phyloP scores from a whole-genome alignment of 2,329 filamentous ascomycete genomes.

The Xylariaceae sp. region DNA sequence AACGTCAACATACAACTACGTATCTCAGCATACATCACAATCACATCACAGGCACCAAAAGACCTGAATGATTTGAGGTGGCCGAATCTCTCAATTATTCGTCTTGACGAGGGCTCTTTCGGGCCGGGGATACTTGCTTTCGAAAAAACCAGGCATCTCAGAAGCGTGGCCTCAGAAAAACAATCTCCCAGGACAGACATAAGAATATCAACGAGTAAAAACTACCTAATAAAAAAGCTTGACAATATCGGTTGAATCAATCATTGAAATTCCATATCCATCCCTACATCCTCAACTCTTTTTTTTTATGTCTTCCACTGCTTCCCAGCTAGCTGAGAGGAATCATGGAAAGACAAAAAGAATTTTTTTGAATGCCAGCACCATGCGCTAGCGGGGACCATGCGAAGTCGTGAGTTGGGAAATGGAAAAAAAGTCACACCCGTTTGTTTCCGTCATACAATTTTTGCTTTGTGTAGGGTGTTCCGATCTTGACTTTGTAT shows the following conservation, averaged over 20 bases:
- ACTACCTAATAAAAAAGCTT: background rate
- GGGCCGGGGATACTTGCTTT: no score
- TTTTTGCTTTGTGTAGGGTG: background rate
- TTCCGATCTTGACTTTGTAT: background rate
- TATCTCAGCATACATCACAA: background rate
- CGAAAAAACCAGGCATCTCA: no score
- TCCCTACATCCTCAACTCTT: background rate
- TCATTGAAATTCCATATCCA: no score
- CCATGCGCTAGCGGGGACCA: background rate
- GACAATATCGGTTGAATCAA: no score
- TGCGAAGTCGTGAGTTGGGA: background rate
- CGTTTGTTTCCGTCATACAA: background rate
- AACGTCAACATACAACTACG: no score
- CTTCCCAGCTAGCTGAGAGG: no score
- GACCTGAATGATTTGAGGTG: no score
- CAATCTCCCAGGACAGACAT: background rate
- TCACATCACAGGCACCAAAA: background rate
- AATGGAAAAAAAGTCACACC: no score
- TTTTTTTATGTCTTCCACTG: background rate
- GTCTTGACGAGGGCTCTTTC: background rate
- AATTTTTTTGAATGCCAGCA: background rate
- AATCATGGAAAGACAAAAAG: background rate
- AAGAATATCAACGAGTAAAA: background rate
- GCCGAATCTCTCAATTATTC: background rate
- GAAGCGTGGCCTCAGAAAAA: no score